Conservation (phyloP, 345 rosid genomes). For the Ailanthus altissimus region DNA sequence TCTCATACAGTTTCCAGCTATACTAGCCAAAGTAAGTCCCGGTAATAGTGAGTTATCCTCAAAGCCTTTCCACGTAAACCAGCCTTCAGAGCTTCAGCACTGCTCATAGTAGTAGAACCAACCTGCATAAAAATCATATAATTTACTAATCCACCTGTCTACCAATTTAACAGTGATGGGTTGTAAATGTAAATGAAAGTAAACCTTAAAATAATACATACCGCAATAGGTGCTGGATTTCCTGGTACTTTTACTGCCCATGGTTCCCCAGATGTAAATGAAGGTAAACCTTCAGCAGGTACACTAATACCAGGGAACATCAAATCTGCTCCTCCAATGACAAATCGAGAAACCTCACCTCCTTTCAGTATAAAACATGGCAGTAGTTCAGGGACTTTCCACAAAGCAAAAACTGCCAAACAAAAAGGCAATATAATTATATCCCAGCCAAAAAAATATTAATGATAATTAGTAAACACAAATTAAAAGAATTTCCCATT, state of each 20-base stretch:
- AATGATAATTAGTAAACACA: background rate
- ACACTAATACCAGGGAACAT: constrained; percentile 92
- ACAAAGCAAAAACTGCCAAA: constrained; percentile 84
- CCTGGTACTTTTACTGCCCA: constrained; percentile 98
- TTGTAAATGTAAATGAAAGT: background rate
- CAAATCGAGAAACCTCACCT: constrained; percentile 84
- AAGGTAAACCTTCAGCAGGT: constrained; percentile 65
- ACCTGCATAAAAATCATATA: constrained; percentile 48
- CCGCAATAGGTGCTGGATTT: constrained; percentile 86
- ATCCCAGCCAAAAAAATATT: background rate
- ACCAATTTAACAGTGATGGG: background rate
- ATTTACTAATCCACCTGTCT: background rate
- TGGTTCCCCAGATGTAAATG: constrained; percentile 73
- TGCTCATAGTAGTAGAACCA: constrained; percentile 85
- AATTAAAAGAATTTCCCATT: background rate
- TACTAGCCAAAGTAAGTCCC: constrained; percentile 75
- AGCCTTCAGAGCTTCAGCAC: constrained; percentile 74
- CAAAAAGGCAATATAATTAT: constrained; percentile 7
- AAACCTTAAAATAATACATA: constrained; percentile 42
- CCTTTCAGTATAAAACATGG: constrained; percentile 83
- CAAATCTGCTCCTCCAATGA: constrained; percentile 97
- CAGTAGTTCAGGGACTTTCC: constrained; percentile 83
- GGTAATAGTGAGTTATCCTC: constrained; percentile 75
- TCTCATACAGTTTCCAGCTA: constrained; percentile 18
- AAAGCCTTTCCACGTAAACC: constrained; percentile 95